Evolutionary conservation across 768 basidiomycete species (phyloP).

Genomic region (Pleurotus eryngii): DNA sequence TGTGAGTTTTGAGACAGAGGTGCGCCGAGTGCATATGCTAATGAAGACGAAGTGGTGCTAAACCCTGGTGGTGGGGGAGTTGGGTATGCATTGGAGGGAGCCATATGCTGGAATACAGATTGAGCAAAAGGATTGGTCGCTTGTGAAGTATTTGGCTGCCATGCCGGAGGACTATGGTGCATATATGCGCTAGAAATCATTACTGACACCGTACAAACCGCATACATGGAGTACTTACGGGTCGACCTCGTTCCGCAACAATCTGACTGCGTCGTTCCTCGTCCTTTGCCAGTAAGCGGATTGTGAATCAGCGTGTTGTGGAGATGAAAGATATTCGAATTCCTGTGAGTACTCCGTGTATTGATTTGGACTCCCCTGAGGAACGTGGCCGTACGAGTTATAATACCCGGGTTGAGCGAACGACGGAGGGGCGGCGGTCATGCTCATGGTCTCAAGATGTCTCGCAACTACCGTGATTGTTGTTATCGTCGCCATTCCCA

Average conservation of each 20-base stretch:
- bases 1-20: constrained; percentile 24
- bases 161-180: constrained; percentile 39
- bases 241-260: constrained; percentile 52
- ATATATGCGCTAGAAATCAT: constrained; percentile 34
- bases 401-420: constrained; percentile 60
- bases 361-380: constrained; percentile 34
- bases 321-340: constrained; percentile 50
- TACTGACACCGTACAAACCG: neutral
- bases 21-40: constrained; percentile 68
- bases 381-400: constrained; percentile 27
- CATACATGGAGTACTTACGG: constrained; percentile 34
- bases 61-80: constrained; percentile 69
- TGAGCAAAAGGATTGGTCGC: constrained; percentile 58
- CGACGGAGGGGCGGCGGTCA: constrained; percentile 57
- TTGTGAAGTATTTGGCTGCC: constrained; percentile 48
- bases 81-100: constrained; percentile 64
- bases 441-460: constrained; percentile 59
- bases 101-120: constrained; percentile 59
- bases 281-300: constrained; percentile 63
- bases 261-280: constrained; percentile 56
- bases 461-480: constrained; percentile 46
- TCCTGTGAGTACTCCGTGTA: constrained; percentile 71
- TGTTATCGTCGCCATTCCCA: too few species aligned
- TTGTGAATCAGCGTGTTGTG: constrained; percentile 40
- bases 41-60: constrained; percentile 65